A percentile compares a stretch with the other conserved stretches of the same genome.
Evolutionary conservation across 805 yeast species (phyloP).

Genomic region (Sungouiozyma ichnusensis): DNA sequence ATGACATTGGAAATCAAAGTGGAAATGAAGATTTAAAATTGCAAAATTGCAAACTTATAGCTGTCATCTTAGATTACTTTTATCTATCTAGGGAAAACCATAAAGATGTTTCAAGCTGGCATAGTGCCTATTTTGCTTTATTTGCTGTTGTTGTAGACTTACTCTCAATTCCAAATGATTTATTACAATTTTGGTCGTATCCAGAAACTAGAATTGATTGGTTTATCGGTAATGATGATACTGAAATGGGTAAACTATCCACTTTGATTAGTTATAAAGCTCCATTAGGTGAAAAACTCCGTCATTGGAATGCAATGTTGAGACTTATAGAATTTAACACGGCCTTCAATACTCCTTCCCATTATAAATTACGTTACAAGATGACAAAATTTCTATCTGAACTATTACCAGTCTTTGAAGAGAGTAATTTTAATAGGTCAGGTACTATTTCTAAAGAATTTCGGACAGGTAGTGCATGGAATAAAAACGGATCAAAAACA

Average conservation of each 20-base stretch:
- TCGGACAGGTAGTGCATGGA: conserved; percentile 16
- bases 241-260: conserved; percentile 12
- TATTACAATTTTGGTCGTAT: conserved; percentile 22
- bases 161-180: conserved; percentile 18
- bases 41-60: conserved; percentile 6
- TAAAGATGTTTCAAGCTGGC: conserved; percentile 13
- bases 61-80: conserved; percentile 19
- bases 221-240: conserved; percentile 15
- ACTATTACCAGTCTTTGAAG: conserved; percentile 19
- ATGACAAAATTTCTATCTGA: conserved; percentile 20
- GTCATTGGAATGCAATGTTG: conserved; percentile 23
- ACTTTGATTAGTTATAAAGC: conserved; percentile 23
- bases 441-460: conserved; percentile 11
- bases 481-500: conserved; percentile 3
- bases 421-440: conserved; percentile 23
- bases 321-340: conserved; percentile 12
- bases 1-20: neutral
- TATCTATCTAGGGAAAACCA: conserved; percentile 14
- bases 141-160: conserved; percentile 13
- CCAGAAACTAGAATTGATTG: conserved; percentile 23
- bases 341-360: conserved; percentile 17
- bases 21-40: neutral
- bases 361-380: conserved; percentile 18
- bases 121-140: conserved; percentile 16
- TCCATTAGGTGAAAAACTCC: conserved; percentile 23